Evolutionary conservation across 2,329 filamentous ascomycete species (phyloP), one percentile per base, ranked within the genome.

Genomic region (Karstenula rhodostoma): DNA sequence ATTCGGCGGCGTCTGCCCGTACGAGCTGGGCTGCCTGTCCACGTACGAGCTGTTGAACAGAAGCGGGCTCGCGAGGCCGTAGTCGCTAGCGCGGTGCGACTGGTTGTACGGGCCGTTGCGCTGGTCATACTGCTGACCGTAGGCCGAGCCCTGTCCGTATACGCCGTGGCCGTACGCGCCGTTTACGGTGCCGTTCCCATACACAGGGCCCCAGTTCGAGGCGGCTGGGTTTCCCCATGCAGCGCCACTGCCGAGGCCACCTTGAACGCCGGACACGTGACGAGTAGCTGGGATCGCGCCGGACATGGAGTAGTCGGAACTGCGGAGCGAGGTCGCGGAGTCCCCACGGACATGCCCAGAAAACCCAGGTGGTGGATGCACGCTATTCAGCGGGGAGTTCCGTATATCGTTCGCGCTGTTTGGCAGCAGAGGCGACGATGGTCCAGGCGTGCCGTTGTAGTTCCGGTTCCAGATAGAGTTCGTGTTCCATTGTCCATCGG

Each of bases 311-410:
- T 49, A 62, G 8, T 75, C 73, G 12, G 66, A 64, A 57, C 79
- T 81, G 59, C 77, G 74, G 51, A 78, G 67, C 44, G 80, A 82
- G 65, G 74, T 78, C 17, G 72, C 71, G 57, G 81, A 83, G 53
- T 77, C 77, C n/a, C 77, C 77, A 44, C 81, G 80, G 17, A 78
- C 77, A 64, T 83, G 80, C 3, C 75, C 73, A 42, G 76, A 69
- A 23, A 76, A 67, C 27, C 68, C 64, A 48, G 74, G 64, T 6
- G 72, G 64, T 2, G 72, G 67, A 15, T 72, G 72, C 25, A 74
- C 62, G 15, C 73, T 75, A 42, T 60, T 71, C 47, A 74, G 66
- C 1, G 78, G 76, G 33, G 79, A 77, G 22, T 67, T 64, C 15
- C 72, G 66, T 9, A 68, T 13, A 10, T 72, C 69, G 17, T 72